phyloP scores from a whole-genome alignment of 2,329 filamentous ascomycete species.

The Lasiodiplodia sp. region DNA sequence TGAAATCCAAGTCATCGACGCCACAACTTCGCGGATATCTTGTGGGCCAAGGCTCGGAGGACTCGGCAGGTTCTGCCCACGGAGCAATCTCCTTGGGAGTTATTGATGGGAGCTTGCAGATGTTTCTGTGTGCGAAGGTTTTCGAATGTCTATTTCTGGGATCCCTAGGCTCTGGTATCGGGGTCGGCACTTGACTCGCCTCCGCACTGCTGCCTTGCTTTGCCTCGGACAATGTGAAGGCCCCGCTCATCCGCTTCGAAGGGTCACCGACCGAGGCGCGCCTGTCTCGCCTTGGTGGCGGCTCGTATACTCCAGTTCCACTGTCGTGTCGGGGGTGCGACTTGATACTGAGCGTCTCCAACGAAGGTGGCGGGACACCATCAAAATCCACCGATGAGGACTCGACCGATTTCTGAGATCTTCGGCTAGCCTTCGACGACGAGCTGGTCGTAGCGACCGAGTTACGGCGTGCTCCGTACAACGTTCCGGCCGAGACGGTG shows the following conservation, averaged over 20 bases:
- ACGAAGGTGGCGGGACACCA: constrained; percentile 3
- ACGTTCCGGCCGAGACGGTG: background rate
- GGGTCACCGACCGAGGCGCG: background rate
- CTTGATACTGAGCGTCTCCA: constrained; percentile 11
- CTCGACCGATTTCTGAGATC: constrained; percentile 4
- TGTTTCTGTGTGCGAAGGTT: background rate
- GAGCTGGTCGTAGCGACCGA: constrained; percentile 11
- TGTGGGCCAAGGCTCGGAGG: background rate
- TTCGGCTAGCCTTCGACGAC: constrained; percentile 9
- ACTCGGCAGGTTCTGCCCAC: constrained; percentile 17
- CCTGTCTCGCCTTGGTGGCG: background rate
- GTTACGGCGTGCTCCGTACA: constrained; percentile 6
- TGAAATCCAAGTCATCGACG: constrained; percentile 6
- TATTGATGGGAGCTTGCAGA: background rate
- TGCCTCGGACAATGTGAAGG: background rate
- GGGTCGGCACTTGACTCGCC: background rate
- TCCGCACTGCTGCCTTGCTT: background rate
- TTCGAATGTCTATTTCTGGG: background rate
- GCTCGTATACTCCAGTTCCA: constrained; percentile 13
- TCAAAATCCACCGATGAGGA: constrained; percentile 9
- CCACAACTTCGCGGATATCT: background rate
- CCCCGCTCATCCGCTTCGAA: background rate
- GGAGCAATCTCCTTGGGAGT: constrained; percentile 8
- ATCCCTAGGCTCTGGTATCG: background rate
- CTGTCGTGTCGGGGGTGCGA: constrained; percentile 26